These are phyloP conservation scores for Fusarium luffae DNA, from an alignment of 2,329 filamentous ascomycete species.

Conservation along the genomic window DNA sequence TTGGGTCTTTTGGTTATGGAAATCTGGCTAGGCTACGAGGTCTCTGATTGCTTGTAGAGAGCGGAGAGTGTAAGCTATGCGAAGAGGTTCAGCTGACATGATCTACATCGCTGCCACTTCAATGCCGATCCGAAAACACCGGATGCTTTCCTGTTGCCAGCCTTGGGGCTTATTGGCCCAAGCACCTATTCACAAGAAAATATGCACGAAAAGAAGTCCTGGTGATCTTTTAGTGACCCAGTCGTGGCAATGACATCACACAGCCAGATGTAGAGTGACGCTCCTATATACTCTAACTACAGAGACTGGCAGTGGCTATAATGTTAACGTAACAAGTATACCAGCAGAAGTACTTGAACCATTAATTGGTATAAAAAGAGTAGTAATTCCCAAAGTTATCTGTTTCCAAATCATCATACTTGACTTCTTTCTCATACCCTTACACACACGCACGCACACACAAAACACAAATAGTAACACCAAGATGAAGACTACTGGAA, in stretches of 20 bases:
- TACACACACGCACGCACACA: too few species aligned
- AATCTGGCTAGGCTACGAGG: not conserved
- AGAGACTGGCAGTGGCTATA: not conserved
- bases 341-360: too few species aligned
- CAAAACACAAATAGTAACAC: not conserved
- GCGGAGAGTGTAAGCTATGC: not conserved
- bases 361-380: not conserved
- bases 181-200: not conserved
- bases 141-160: not conserved
- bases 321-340: not conserved
- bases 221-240: not conserved
- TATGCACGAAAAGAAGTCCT: not conserved
- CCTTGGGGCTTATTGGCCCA: not conserved
- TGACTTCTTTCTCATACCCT: not conserved
- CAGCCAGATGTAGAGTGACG: not conserved
- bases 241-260: not conserved
- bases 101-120: not conserved
- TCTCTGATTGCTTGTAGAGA: not conserved
- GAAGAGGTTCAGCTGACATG: not conserved
- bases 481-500: not conserved
- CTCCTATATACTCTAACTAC: not conserved
- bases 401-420: not conserved
- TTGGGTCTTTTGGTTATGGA: too few species aligned
- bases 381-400: not conserved
- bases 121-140: not conserved